Evolutionary conservation across 1,284 basidiomycete genomes (phyloP).

Genomic region (Hortiboletus rubellus): DNA sequence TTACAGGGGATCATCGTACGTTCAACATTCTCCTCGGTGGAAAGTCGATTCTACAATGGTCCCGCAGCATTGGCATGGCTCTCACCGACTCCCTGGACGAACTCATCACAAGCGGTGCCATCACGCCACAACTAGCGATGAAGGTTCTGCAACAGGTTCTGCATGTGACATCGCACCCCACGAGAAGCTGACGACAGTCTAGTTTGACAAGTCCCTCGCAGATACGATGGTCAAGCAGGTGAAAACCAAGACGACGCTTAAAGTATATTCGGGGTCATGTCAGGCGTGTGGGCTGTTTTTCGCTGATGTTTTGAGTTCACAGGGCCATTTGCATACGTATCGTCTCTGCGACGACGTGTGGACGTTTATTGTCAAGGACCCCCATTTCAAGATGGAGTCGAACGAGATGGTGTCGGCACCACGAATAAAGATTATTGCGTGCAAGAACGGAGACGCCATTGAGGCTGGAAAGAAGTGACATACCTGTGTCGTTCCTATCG

Average conservation of each 20-base stretch:
- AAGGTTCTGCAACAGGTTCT: conserved; percentile 91
- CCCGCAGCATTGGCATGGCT: conserved; percentile 88
- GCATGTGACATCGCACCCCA: background rate
- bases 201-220: conserved; percentile 95
- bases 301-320: conserved; percentile 2
- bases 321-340: conserved; percentile 92
- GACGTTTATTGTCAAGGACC: conserved; percentile 94
- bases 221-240: conserved; percentile 89
- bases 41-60: background rate
- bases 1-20: conserved; percentile 85
- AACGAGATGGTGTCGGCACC: conserved; percentile 76
- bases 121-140: conserved; percentile 97
- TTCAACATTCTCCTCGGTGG: conserved; percentile 25
- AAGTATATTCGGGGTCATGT: conserved; percentile 51
- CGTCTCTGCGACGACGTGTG: conserved; percentile 96
- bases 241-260: conserved; percentile 89
- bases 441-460: conserved; percentile 87
- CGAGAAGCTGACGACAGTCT: conserved; percentile 13
- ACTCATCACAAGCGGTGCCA: conserved; percentile 94
- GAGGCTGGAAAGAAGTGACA: conserved; percentile 61
- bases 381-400: conserved; percentile 92
- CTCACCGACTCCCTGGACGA: conserved; percentile 99
- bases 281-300: background rate
- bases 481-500: background rate
- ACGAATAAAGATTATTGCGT: conserved; percentile 94